Evolutionary conservation across 75 land plant species (phyloP).

Genomic region (Azolla pinnata): DNA sequence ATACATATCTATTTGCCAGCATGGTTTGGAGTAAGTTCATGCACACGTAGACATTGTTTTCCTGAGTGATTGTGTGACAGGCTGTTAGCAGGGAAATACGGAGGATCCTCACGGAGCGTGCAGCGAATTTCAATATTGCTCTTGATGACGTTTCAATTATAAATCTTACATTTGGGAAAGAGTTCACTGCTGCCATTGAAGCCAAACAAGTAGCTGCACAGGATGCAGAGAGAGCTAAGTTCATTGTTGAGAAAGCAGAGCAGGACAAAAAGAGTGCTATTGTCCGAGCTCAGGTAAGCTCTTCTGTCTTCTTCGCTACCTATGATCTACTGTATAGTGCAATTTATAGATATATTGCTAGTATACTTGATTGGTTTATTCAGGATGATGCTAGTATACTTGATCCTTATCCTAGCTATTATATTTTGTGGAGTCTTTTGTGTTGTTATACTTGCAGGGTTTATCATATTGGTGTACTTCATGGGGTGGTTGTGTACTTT

Average conservation of each 20-base stretch:
- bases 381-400: too few relatives aligned
- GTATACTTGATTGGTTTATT: too few relatives aligned
- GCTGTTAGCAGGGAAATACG: conserved; percentile 51
- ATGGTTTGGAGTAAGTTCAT: too few relatives aligned
- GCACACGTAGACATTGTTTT: neutral
- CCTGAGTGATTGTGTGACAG: conserved; percentile 12
- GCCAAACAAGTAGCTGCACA: conserved; percentile 63
- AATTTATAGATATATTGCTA: too few relatives aligned
- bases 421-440: too few relatives aligned
- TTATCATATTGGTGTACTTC: too few relatives aligned
- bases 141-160: conserved; percentile 66
- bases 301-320: too few relatives aligned
- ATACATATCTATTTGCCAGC: neutral
- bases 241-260: conserved; percentile 66
- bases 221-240: conserved; percentile 64
- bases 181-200: conserved; percentile 65
- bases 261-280: conserved; percentile 61
- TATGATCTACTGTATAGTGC: too few relatives aligned
- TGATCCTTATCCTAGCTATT: too few relatives aligned
- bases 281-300: conserved; percentile 63
- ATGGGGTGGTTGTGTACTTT: too few relatives aligned
- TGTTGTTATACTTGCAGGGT: too few relatives aligned
- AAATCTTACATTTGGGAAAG: conserved; percentile 49
- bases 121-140: conserved; percentile 48
- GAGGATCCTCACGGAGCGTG: conserved; percentile 46